Evolutionary conservation across 768 basidiomycete genomes (phyloP).

Genomic region (Suillus subluteus): DNA sequence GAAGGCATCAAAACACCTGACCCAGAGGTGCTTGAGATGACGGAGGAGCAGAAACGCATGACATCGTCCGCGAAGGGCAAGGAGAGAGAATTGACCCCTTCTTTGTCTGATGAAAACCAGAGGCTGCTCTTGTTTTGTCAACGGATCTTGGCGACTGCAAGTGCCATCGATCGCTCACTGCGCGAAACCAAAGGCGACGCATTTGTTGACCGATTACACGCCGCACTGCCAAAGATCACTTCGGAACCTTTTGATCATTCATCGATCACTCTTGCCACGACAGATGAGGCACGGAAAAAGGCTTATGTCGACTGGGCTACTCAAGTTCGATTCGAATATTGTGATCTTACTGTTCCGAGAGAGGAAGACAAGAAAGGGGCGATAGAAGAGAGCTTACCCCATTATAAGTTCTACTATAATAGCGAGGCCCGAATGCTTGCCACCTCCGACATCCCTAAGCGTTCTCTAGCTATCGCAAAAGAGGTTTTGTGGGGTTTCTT

Average conservation of each 20-base stretch:
- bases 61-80: slow-evolving; percentile 70
- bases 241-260: slow-evolving; percentile 49
- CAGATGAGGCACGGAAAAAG: slow-evolving; percentile 69
- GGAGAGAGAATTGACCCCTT: slow-evolving; percentile 45
- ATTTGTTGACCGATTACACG: slow-evolving; percentile 80
- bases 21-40: slow-evolving; percentile 63
- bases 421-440: slow-evolving; percentile 84
- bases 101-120: slow-evolving; percentile 71
- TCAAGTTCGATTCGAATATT: slow-evolving; percentile 84
- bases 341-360: slow-evolving; percentile 69
- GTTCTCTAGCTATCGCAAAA: slow-evolving; percentile 93
- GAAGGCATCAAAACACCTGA: slow-evolving; percentile 62
- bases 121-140: slow-evolving; percentile 83
- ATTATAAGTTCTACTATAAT: slow-evolving; percentile 84
- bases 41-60: slow-evolving; percentile 90
- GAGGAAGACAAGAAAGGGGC: slow-evolving; percentile 17
- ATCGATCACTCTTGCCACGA: slow-evolving; percentile 45
- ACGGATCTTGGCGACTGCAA: slow-evolving; percentile 81
- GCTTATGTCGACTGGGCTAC: slow-evolving; percentile 87
- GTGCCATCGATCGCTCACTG: slow-evolving; percentile 85
- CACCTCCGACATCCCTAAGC: slow-evolving; percentile 85
- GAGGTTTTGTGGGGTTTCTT: slow-evolving; percentile 55
- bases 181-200: slow-evolving; percentile 87
- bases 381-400: slow-evolving; percentile 53
- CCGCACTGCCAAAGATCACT: slow-evolving; percentile 74